These are phyloP conservation scores for Ophiostoma perfectum DNA, from an alignment of 2,329 filamentous ascomycete species.

Conservation along the genomic window DNA sequence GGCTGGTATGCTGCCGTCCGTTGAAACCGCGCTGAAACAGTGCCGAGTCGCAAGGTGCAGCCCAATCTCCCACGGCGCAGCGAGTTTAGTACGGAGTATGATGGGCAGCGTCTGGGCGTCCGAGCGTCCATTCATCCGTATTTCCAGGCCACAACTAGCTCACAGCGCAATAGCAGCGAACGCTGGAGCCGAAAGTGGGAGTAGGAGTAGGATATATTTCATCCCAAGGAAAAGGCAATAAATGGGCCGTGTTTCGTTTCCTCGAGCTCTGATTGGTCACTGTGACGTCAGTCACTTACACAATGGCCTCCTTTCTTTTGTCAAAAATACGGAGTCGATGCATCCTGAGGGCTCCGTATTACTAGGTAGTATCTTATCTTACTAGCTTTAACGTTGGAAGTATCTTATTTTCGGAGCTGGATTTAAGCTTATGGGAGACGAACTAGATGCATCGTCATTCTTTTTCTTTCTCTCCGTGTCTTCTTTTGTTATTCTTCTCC, in stretches of 20 bases:
- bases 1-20: neutral
- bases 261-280: conserved; percentile 19
- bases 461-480: neutral
- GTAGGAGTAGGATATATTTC: neutral
- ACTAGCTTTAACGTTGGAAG: neutral
- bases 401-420: neutral
- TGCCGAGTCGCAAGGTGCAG: conserved; percentile 23
- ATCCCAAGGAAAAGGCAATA: neutral
- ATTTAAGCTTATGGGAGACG: neutral
- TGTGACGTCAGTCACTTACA: conserved; percentile 19
- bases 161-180: too few relatives aligned
- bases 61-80: neutral
- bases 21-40: conserved; percentile 30
- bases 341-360: too few relatives aligned
- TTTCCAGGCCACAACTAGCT: too few relatives aligned
- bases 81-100: too few relatives aligned
- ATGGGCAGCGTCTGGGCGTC: neutral
- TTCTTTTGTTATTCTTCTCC: too few relatives aligned
- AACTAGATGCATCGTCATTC: neutral
- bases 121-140: neutral
- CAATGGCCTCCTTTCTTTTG: neutral
- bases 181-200: too few relatives aligned
- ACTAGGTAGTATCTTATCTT: neutral
- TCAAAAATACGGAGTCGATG: too few relatives aligned
- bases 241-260: conserved; percentile 18